Evolutionary conservation across 1,139 yeast genomes (phyloP).

Genomic region (Torulaspora pretoriensis): DNA sequence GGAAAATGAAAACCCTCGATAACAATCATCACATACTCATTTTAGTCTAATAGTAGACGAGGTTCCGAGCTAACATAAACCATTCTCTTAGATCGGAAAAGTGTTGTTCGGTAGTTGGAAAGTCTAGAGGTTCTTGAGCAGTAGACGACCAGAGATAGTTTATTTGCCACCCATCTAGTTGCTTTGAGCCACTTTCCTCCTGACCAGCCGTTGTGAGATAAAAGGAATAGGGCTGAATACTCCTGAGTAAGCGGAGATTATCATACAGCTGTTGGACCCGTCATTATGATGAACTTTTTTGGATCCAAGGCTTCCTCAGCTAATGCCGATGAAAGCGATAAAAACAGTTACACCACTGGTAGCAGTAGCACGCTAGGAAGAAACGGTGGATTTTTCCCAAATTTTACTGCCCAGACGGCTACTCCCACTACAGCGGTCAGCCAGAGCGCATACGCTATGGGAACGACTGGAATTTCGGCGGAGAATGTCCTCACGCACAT

Average conservation of each 20-base stretch:
- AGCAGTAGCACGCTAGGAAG: constrained; percentile 8
- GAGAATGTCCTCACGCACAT: constrained; percentile 36
- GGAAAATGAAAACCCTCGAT: constrained; percentile 2
- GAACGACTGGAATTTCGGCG: constrained; percentile 57
- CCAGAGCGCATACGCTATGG: constrained; percentile 60
- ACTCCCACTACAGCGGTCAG: constrained; percentile 66
- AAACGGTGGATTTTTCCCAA: constrained; percentile 30
- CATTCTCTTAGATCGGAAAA: background rate
- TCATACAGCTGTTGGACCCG: background rate
- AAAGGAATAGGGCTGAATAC: background rate
- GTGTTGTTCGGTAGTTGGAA: background rate
- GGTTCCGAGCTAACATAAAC: background rate
- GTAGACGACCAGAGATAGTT: background rate
- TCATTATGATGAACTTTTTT: constrained; percentile 31
- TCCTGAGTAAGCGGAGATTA: background rate
- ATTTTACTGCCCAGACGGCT: constrained; percentile 34
- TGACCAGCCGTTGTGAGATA: background rate
- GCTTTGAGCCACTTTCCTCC: background rate
- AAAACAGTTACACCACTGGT: constrained; percentile 9
- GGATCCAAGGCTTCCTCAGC: constrained; percentile 17
- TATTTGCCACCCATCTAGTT: background rate
- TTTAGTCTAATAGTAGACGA: background rate
- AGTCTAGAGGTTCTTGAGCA: background rate
- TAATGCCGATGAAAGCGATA: constrained; percentile 9
- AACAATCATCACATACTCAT: background rate